phyloP scores from a whole-genome alignment of 2,329 filamentous ascomycete genomes.

The Ceratocystis harringtonii region DNA sequence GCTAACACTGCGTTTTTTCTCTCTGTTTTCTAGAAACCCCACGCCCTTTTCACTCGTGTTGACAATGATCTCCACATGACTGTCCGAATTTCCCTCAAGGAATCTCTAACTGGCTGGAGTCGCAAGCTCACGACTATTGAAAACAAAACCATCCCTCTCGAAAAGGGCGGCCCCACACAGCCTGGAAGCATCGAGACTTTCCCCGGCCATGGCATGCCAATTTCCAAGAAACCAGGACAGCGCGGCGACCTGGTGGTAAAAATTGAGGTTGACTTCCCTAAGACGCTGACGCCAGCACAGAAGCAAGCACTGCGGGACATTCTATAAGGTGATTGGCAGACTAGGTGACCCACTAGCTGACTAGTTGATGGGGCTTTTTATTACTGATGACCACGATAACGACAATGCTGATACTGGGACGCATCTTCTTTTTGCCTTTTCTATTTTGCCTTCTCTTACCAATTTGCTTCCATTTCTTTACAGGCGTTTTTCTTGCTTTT shows the following conservation, averaged over 20 bases:
- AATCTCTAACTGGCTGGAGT: conserved; percentile 87
- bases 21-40: conserved; percentile 52
- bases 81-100: conserved; percentile 75
- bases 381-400: not conserved
- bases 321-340: conserved; percentile 32
- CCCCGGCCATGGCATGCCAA: conserved; percentile 82
- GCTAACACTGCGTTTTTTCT: conserved; percentile 27
- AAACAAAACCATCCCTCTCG: conserved; percentile 65
- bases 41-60: conserved; percentile 70
- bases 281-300: conserved; percentile 57
- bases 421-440: not conserved
- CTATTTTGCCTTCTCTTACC: not conserved
- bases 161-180: conserved; percentile 70
- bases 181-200: conserved; percentile 70
- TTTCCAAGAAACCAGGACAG: conserved; percentile 73
- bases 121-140: conserved; percentile 89
- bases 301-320: conserved; percentile 71
- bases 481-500: not conserved
- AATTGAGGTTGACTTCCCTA: conserved; percentile 88
- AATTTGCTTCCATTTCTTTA: not conserved
- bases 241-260: conserved; percentile 79
- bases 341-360: not conserved
- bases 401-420: not conserved
- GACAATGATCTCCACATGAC: conserved; percentile 73
- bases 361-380: not conserved